These are phyloP conservation scores for Podosphaera fusca DNA, from an alignment of 2,329 filamentous ascomycete species.

Conservation along the genomic window DNA sequence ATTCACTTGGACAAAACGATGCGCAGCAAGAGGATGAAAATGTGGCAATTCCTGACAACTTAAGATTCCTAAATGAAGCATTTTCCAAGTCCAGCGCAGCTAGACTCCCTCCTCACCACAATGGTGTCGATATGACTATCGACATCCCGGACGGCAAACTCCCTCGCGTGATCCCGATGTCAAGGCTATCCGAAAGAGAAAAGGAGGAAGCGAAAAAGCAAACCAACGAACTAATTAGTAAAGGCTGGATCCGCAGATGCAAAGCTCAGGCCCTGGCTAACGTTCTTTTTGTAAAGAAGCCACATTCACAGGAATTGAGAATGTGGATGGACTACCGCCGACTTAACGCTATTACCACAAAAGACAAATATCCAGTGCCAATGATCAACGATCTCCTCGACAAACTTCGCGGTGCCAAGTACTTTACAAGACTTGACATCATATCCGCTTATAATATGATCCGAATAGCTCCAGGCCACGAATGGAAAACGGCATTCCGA, in stretches of 20 bases:
- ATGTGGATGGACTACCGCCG: not conserved
- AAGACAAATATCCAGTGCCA: slow-evolving; percentile 1
- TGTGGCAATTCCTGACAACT: not conserved
- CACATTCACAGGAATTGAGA: not conserved
- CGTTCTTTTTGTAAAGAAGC: not conserved
- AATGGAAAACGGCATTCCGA: not conserved
- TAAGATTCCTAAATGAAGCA: not conserved
- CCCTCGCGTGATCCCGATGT: not conserved
- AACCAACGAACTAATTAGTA: not conserved
- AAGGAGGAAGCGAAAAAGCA: not conserved
- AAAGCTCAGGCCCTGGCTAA: not conserved
- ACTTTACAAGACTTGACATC: slow-evolving; percentile 1
- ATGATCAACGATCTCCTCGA: not conserved
- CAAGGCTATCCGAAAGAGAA: not conserved
- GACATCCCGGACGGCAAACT: not conserved
- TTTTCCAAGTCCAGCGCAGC: not conserved
- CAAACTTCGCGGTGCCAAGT: not conserved
- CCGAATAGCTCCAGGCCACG: not conserved
- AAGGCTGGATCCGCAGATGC: not conserved
- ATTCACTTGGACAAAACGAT: not conserved
- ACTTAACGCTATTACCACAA: not conserved
- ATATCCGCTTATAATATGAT: not conserved
- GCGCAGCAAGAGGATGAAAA: not conserved
- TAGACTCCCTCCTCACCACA: not conserved
- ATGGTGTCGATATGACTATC: not conserved